These are phyloP conservation scores for Gloeopeniophorella convolvens DNA, from an alignment of 768 basidiomycete genomes.

Conservation along the genomic window DNA sequence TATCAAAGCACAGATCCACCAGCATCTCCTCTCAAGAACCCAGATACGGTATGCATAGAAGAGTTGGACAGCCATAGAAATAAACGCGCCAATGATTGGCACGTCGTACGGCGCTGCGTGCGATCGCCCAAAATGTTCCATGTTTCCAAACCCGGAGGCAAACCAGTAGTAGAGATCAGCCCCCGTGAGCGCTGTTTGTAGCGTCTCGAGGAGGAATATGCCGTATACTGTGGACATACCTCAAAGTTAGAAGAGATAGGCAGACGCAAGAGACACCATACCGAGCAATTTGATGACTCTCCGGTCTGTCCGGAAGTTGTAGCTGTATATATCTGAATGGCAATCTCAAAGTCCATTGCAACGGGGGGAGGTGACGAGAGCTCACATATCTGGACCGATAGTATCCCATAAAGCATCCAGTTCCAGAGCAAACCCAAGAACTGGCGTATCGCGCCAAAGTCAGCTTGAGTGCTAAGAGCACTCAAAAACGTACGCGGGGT, in stretches of 20 bases:
- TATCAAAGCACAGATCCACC: no score
- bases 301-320: conserved; percentile 6
- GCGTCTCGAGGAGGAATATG: conserved; percentile 23
- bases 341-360: no score
- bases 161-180: conserved; percentile 28
- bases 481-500: no score
- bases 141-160: conserved; percentile 28
- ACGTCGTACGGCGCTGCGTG: conserved; percentile 24
- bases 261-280: no score
- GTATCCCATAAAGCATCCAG: conserved; percentile 25
- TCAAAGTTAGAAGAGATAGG: not conserved
- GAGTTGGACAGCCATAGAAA: conserved; percentile 26
- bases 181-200: conserved; percentile 24
- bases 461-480: not conserved
- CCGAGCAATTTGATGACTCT: conserved; percentile 1
- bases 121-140: conserved; percentile 18
- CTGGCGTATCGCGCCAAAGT: not conserved
- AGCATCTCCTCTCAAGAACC: no score
- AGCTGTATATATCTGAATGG: conserved; percentile 14
- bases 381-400: no score
- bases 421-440: conserved; percentile 18
- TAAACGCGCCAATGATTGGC: conserved; percentile 25
- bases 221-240: conserved; percentile 24
- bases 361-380: no score
- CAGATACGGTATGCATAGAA: no score